phyloP scores from a whole-genome alignment of 2,329 filamentous ascomycete species.

The Metarhizium humberi region DNA sequence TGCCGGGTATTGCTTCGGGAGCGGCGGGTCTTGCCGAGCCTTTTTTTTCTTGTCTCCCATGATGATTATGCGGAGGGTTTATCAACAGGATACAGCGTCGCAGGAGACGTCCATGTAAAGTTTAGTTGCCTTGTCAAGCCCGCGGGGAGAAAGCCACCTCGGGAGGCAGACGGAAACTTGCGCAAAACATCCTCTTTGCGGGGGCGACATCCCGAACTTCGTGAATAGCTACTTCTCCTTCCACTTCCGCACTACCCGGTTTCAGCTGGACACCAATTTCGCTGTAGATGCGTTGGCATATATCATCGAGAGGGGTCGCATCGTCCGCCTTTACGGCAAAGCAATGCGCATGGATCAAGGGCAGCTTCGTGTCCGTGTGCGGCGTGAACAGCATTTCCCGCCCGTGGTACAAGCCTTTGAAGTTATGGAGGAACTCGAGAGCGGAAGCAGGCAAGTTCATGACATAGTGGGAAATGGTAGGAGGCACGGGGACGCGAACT shows the following conservation, averaged over 20 bases:
- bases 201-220: slow-evolving; percentile 84
- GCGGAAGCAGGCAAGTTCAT: slow-evolving; percentile 96
- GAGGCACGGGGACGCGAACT: slow-evolving; percentile 48
- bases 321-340: slow-evolving; percentile 78
- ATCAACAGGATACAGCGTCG: no score
- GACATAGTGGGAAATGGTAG: slow-evolving; percentile 82
- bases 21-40: background rate
- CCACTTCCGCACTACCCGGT: slow-evolving; percentile 35
- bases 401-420: slow-evolving; percentile 67
- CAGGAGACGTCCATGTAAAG: no score
- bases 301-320: slow-evolving; percentile 50
- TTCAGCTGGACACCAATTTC: slow-evolving; percentile 31
- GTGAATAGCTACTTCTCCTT: slow-evolving; percentile 45
- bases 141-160: slow-evolving; percentile 67
- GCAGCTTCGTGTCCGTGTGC: slow-evolving; percentile 51
- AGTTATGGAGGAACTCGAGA: slow-evolving; percentile 64
- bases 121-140: slow-evolving; percentile 1
- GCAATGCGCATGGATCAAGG: slow-evolving; percentile 88
- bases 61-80: no score
- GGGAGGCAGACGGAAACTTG: slow-evolving; percentile 74
- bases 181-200: slow-evolving; percentile 94
- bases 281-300: slow-evolving; percentile 29
- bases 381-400: slow-evolving; percentile 57
- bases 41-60: background rate
- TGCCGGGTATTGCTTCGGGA: background rate